Evolutionary conservation across 176 grass and related monocot genomes (phyloP).

Genomic region (Pharus latifolius): DNA sequence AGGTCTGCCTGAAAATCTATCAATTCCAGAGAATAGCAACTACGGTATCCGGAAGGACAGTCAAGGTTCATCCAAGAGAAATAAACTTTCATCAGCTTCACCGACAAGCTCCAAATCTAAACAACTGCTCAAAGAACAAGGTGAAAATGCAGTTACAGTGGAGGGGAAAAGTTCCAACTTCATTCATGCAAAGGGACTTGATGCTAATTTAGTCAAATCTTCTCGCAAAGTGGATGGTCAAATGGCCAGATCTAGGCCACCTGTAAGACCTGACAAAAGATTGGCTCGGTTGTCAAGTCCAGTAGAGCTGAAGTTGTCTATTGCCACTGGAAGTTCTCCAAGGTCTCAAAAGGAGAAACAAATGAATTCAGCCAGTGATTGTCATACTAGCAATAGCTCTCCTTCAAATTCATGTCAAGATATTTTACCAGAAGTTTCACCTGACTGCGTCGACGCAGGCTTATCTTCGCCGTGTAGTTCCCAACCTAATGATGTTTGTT

Average conservation of each 20-base stretch:
- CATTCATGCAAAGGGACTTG: not conserved
- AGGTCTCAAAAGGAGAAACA: not conserved
- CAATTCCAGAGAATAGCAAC: constrained; percentile 7
- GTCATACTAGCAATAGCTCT: no score
- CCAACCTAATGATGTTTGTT: not conserved
- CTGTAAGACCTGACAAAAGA: not conserved
- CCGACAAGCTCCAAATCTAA: constrained; percentile 10
- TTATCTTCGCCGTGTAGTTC: not conserved
- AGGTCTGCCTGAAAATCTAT: not conserved
- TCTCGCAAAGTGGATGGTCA: not conserved
- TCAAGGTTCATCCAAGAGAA: not conserved
- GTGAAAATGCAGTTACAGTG: constrained; percentile 16
- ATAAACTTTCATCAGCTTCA: not conserved
- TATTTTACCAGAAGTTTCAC: not conserved
- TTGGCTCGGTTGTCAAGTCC: not conserved
- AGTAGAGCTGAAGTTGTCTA: not conserved
- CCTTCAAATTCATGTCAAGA: no score
- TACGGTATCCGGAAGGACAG: constrained; percentile 3
- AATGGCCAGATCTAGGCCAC: not conserved
- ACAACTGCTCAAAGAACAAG: constrained; percentile 12
- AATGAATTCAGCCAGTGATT: no score
- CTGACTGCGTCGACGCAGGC: not conserved
- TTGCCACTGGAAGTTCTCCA: not conserved
- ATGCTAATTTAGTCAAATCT: not conserved
- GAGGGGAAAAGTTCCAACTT: constrained; percentile 6